Conservation (phyloP, 179 eudicot species). For the Carnegiea gigantea region DNA sequence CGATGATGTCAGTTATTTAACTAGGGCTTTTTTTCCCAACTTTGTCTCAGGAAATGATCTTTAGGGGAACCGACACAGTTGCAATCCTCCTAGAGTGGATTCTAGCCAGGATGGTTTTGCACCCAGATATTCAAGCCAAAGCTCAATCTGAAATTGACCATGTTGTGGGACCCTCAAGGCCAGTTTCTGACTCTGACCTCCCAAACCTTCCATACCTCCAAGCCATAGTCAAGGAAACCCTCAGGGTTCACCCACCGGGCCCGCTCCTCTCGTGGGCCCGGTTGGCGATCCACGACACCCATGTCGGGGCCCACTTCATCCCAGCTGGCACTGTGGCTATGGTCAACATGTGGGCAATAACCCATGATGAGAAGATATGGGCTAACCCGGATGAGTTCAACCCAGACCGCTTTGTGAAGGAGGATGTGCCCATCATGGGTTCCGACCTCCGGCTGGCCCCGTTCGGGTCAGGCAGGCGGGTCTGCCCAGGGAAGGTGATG, state of each 20-base stretch:
- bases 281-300: constrained; percentile 68
- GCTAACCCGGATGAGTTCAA: constrained; percentile 45
- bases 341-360: constrained; percentile 95
- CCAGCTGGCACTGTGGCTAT: constrained; percentile 86
- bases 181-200: constrained; percentile 55
- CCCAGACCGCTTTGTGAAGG: constrained; percentile 62
- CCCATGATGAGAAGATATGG: constrained; percentile 65
- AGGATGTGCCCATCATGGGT: constrained; percentile 62
- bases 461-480: constrained; percentile 77
- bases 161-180: constrained; percentile 37
- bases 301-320: constrained; percentile 55
- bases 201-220: constrained; percentile 62
- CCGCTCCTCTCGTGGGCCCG: constrained; percentile 93
- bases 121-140: constrained; percentile 76
- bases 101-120: constrained; percentile 76
- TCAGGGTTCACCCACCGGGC: constrained; percentile 82
- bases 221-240: constrained; percentile 72
- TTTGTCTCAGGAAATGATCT: constrained; percentile 67
- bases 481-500: constrained; percentile 77
- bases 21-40: not conserved
- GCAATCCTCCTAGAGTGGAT: constrained; percentile 82
- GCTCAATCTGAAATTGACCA: constrained; percentile 62
- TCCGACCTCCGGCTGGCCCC: constrained; percentile 73
- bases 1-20: not conserved
- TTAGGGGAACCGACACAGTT: constrained; percentile 88